Evolutionary conservation across 192 early-diverging fungal species (phyloP).

Genomic region (Podila epigama): DNA sequence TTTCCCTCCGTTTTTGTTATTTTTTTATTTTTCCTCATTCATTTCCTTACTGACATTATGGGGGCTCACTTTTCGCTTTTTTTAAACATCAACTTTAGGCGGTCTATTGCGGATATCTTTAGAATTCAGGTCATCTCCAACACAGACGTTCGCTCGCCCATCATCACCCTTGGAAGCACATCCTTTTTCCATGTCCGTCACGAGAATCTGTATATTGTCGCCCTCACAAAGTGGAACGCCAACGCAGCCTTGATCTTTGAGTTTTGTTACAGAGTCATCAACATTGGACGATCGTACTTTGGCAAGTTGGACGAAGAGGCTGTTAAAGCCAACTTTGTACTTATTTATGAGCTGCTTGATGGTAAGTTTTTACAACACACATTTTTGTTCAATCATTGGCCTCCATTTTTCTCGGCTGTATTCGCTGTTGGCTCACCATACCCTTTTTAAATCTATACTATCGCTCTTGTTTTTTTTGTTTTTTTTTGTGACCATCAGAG

Average conservation of each 20-base stretch:
- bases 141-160: conserved; percentile 86
- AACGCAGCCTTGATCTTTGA: conserved; percentile 86
- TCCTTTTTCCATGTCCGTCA: conserved; percentile 97
- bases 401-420: no score
- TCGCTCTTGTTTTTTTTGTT: no score
- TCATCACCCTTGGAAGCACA: conserved; percentile 87
- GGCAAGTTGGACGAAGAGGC: conserved; percentile 84
- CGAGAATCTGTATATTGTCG: conserved; percentile 95
- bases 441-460: no score
- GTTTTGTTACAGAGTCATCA: conserved; percentile 75
- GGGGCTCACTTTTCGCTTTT: not conserved
- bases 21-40: no score
- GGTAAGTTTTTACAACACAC: conserved; percentile 51
- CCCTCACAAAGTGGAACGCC: conserved; percentile 78
- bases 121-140: conserved; percentile 96
- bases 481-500: conserved; percentile 50
- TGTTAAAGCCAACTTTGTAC: conserved; percentile 87
- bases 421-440: no score
- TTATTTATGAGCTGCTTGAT: conserved; percentile 88
- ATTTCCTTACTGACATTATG: no score
- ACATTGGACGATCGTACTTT: conserved; percentile 81
- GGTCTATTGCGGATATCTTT: conserved; percentile 95
- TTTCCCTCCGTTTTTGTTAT: no score
- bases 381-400: no score
- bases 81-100: conserved; percentile 65